phyloP scores from a whole-genome alignment of 2,329 filamentous ascomycete species.

The Colletotrichum tanaceti region DNA sequence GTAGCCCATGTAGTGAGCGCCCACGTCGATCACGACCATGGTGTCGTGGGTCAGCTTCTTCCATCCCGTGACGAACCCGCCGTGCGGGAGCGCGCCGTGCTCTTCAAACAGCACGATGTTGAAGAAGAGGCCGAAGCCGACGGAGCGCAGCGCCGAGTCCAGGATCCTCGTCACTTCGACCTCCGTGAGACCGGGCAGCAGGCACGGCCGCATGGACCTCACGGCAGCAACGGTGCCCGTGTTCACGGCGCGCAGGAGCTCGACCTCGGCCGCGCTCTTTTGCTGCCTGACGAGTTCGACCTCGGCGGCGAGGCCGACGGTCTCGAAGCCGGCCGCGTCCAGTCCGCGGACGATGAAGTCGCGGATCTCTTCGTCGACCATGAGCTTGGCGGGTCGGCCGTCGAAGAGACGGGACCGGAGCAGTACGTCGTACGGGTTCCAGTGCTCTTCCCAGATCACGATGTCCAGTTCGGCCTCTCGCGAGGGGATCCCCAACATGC shows the following conservation, averaged over 20 bases:
- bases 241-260: conserved; percentile 70
- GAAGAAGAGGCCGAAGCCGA: conserved; percentile 69
- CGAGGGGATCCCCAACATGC: conserved; percentile 68
- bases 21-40: conserved; percentile 73
- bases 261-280: conserved; percentile 67
- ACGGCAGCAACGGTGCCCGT: conserved; percentile 72
- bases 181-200: conserved; percentile 68
- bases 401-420: conserved; percentile 56
- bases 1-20: conserved; percentile 71
- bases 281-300: conserved; percentile 69
- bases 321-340: conserved; percentile 63
- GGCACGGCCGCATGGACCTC: conserved; percentile 65
- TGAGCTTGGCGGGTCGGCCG: conserved; percentile 55
- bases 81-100: conserved; percentile 64
- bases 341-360: conserved; percentile 72
- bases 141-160: conserved; percentile 64
- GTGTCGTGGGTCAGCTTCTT: conserved; percentile 64
- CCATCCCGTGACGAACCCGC: conserved; percentile 62
- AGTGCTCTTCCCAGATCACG: conserved; percentile 72
- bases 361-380: conserved; percentile 74
- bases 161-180: conserved; percentile 67
- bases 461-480: conserved; percentile 62
- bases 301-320: conserved; percentile 63
- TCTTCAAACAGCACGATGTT: conserved; percentile 73
- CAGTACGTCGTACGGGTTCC: conserved; percentile 70